Evolutionary conservation across 108 stramenopile genomes (phyloP).

Genomic region (Nitzschia sp.): DNA sequence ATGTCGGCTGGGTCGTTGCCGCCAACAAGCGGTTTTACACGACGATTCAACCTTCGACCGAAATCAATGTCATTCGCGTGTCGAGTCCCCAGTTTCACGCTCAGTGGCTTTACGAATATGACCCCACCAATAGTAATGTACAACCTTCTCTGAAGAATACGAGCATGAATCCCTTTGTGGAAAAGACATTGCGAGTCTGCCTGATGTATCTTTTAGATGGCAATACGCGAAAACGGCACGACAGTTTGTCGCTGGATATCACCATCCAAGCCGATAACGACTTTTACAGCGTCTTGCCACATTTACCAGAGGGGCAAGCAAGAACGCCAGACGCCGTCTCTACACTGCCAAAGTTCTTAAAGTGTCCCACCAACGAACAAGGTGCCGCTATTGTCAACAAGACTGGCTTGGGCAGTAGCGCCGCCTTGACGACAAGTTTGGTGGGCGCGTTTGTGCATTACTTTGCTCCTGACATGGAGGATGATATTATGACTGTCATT

Average conservation of each 20-base stretch:
- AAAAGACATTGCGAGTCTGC: conserved; percentile 74
- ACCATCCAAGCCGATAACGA: conserved; percentile 94
- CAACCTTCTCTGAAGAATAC: conserved; percentile 22
- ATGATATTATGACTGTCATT: conserved; percentile 37
- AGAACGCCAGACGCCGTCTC: conserved; percentile 63
- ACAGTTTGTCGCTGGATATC: conserved; percentile 48
- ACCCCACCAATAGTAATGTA: conserved; percentile 19
- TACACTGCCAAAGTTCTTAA: conserved; percentile 75
- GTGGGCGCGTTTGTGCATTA: conserved; percentile 70
- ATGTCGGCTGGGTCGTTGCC: conserved; percentile 86
- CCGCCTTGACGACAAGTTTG: conserved; percentile 89
- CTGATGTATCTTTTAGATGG: conserved; percentile 52
- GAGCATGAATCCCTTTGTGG: conserved; percentile 75
- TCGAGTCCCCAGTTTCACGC: conserved; percentile 79
- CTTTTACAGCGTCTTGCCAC: conserved; percentile 90
- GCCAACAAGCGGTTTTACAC: conserved; percentile 86
- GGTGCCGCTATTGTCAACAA: conserved; percentile 77
- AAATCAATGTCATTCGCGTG: conserved; percentile 44
- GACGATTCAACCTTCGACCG: conserved; percentile 39
- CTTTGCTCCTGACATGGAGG: conserved; percentile 10
- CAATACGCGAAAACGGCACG: background rate
- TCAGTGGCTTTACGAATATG: conserved; percentile 32
- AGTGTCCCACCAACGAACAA: conserved; percentile 61
- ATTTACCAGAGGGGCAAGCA: conserved; percentile 55
- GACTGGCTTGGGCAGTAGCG: conserved; percentile 93